Percentiles rank a stretch among this genome's conserved stretches.
Conservation (phyloP, 768 basidiomycete species). For the Panellus pusillus region DNA sequence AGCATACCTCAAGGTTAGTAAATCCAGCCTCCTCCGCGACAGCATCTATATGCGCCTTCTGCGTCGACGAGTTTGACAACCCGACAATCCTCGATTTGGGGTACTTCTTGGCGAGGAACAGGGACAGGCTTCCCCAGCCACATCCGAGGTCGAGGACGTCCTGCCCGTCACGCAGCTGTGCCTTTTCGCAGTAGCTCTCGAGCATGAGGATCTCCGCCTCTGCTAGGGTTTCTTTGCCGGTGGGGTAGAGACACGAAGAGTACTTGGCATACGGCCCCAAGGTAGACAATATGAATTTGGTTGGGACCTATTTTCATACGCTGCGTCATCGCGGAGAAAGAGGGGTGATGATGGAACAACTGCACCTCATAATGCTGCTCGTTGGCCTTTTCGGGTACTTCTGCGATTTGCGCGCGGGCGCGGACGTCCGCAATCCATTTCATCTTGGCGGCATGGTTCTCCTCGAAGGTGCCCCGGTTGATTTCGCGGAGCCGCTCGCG, state of each 20-base stretch:
- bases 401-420: conserved; percentile 52
- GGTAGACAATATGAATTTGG: conserved; percentile 63
- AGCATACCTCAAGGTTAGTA: conserved; percentile 50
- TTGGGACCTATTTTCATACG: conserved; percentile 44
- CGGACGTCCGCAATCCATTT: conserved; percentile 60
- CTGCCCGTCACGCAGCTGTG: conserved; percentile 57
- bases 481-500: conserved; percentile 45
- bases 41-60: conserved; percentile 63
- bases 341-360: not conserved
- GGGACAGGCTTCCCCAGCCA: conserved; percentile 73
- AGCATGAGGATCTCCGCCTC: conserved; percentile 69
- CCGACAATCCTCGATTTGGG: conserved; percentile 62
- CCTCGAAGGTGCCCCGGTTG: conserved; percentile 56
- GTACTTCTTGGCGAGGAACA: conserved; percentile 72
- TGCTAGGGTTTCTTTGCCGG: conserved; percentile 56
- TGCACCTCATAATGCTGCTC: conserved; percentile 75
- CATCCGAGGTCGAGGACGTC: conserved; percentile 71
- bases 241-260: conserved; percentile 64
- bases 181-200: conserved; percentile 66
- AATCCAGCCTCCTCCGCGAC: conserved; percentile 49
- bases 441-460: conserved; percentile 67
- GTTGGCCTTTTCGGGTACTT: conserved; percentile 65
- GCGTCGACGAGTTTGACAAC: conserved; percentile 67
- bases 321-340: not conserved
- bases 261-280: conserved; percentile 68